phyloP scores from a whole-genome alignment of 2,329 filamentous ascomycete species.

The Alternaria sp. region DNA sequence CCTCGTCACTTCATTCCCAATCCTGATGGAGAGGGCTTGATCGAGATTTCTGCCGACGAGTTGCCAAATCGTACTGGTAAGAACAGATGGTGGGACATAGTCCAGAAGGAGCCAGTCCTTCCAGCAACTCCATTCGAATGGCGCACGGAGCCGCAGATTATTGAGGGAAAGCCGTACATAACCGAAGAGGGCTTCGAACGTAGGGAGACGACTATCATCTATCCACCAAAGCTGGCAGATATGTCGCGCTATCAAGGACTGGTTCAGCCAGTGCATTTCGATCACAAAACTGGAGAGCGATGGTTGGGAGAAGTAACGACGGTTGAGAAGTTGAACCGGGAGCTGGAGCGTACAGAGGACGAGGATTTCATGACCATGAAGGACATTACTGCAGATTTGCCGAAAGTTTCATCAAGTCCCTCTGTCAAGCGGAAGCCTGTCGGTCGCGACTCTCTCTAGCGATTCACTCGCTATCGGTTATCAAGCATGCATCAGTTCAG shows the following conservation, averaged over 20 bases:
- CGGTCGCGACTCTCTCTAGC: slow-evolving; percentile 6
- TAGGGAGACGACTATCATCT: slow-evolving; percentile 56
- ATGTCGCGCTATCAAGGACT: slow-evolving; percentile 37
- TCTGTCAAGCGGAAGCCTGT: slow-evolving; percentile 27
- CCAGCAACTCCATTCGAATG: slow-evolving; percentile 13
- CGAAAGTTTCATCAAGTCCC: slow-evolving; percentile 16
- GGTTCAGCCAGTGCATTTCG: slow-evolving; percentile 42
- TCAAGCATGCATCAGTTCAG: slow-evolving; percentile 2
- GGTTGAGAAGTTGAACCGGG: slow-evolving; percentile 26
- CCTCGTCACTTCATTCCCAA: slow-evolving; percentile 60
- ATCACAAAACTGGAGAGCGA: slow-evolving; percentile 37
- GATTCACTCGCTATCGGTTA: not conserved
- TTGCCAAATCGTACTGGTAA: slow-evolving; percentile 46
- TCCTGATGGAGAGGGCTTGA: slow-evolving; percentile 45
- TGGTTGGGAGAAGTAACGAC: slow-evolving; percentile 37
- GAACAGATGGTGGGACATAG: slow-evolving; percentile 42
- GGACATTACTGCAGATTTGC: slow-evolving; percentile 18
- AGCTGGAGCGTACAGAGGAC: slow-evolving; percentile 13
- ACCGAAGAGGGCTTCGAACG: slow-evolving; percentile 53
- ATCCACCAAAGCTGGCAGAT: slow-evolving; percentile 54
- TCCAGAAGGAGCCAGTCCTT: slow-evolving; percentile 28
- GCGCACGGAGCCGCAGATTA: slow-evolving; percentile 49
- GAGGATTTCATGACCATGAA: slow-evolving; percentile 18
- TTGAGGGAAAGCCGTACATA: slow-evolving; percentile 49
- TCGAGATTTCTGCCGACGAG: slow-evolving; percentile 57